Percentiles rank a stretch among this genome's conserved stretches.
Evolutionary conservation across 306 rosid species (phyloP).

Genomic region (Heteromeles arbutifolia): DNA sequence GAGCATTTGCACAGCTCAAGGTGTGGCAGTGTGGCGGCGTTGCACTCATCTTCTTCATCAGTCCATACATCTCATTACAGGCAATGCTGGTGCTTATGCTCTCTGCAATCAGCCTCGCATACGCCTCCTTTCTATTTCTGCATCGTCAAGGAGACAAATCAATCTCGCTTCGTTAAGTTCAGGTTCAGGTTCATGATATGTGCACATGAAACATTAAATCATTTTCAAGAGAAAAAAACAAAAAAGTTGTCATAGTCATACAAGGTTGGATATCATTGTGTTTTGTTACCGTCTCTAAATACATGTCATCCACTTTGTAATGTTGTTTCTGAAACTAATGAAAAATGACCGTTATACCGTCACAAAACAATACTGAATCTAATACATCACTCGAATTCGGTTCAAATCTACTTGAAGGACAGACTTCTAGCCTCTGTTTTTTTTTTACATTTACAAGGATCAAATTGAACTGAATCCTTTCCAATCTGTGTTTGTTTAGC

Average conservation of each 20-base stretch:
- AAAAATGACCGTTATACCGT: background rate
- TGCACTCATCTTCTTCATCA: constrained; percentile 60
- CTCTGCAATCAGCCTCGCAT: constrained; percentile 39
- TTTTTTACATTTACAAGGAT: no score
- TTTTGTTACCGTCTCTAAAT: background rate
- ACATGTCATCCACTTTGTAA: background rate
- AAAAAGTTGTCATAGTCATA: background rate
- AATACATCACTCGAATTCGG: background rate
- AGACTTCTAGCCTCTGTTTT: background rate
- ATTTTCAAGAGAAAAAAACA: background rate
- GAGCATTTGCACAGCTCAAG: constrained; percentile 92
- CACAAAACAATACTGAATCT: background rate
- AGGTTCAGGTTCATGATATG: background rate
- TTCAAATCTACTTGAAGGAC: background rate
- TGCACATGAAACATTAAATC: background rate
- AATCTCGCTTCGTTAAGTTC: constrained; percentile 14
- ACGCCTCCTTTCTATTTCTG: constrained; percentile 34
- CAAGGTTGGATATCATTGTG: background rate
- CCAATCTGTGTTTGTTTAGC: no score
- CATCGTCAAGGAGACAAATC: constrained; percentile 39
- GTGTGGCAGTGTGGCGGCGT: constrained; percentile 88
- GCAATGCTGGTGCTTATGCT: constrained; percentile 53
- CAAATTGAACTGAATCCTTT: no score
- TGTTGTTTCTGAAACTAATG: background rate
- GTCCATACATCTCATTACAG: constrained; percentile 53